Conservation (phyloP, 108 stramenopile species). For the Epithemia pelagica region DNA sequence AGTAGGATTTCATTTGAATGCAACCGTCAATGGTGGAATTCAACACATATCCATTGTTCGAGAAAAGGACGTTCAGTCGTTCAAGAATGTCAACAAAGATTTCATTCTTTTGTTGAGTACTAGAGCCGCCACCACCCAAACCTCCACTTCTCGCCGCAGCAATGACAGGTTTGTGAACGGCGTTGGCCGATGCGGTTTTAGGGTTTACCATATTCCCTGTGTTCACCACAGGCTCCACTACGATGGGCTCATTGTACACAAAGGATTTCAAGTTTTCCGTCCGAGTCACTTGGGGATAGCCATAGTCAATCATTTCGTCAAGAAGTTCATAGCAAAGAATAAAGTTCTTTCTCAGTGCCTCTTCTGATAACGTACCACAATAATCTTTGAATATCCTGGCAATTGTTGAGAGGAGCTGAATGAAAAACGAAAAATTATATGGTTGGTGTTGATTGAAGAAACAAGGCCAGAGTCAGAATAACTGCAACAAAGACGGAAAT, state of each 20-base stretch:
- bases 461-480: too few species aligned
- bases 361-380: slow-evolving; percentile 96
- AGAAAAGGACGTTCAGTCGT: slow-evolving; percentile 96
- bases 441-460: not conserved
- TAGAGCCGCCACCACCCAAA: slow-evolving; percentile 34
- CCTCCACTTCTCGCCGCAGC: slow-evolving; percentile 70
- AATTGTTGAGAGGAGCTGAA: slow-evolving; percentile 91
- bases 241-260: slow-evolving; percentile 98
- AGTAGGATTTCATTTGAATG: slow-evolving; percentile 93
- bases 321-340: slow-evolving; percentile 98
- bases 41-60: slow-evolving; percentile 93
- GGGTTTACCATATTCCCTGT: slow-evolving; percentile 89
- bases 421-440: slow-evolving; percentile 20
- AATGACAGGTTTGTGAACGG: slow-evolving; percentile 95
- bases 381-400: slow-evolving; percentile 99
- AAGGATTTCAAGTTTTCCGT: slow-evolving; percentile 96
- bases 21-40: slow-evolving; percentile 98
- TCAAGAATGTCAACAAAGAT: slow-evolving; percentile 99
- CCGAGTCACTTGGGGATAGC: slow-evolving; percentile 95
- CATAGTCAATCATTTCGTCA: slow-evolving; percentile 98
- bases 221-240: slow-evolving; percentile 67
- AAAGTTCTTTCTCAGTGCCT: slow-evolving; percentile 99
- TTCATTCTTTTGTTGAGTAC: slow-evolving; percentile 90
- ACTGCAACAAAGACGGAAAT: too few species aligned
- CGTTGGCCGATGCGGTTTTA: slow-evolving; percentile 93